Base-by-base conservation (phyloP, 495 filamentous ascomycete species). In the Daldinia concentrica region DNA sequence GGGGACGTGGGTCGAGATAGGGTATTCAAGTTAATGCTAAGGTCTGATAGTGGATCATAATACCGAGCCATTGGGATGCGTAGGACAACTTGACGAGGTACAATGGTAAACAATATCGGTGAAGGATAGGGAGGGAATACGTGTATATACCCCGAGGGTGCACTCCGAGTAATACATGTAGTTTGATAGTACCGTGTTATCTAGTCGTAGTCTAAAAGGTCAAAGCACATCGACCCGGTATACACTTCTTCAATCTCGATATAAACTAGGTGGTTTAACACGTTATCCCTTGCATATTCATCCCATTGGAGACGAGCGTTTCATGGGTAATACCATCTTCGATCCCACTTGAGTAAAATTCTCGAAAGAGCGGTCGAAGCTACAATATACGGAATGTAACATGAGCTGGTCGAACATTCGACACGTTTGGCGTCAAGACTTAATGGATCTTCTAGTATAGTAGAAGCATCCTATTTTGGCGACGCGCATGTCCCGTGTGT, bases 271-370 rank as follows among this genome's bases (percentile, higher is more conserved):
- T 48, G 43, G 43, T 24, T 48, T 3, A 22, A 48, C 43, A 24
- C 43, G 19, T 48, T 48, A 24, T 24, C 17, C 19, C 1, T 7
- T 48, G 19, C 17, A 11, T 48, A 11, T 48, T 48, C 19, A 4
- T 24, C 43, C 24, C 43, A 48, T 48, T 48, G 43, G 43, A 24
- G 43, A 24, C 3, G 19, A 3, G 6, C 8, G 22, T 48, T 48
- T 5, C 43, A 54, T 54, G 29, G 51, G 51, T 54, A 30, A 54
- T 48, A 48, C 43, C 43, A 48, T 48, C 43, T 48, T 48, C 17
- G 43, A 48, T 48, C 43, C 43, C 43, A 24, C 39, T 41, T 22
- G 43, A 48, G 19, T 48, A 48, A 19, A 48, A 48, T 48, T 48
- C 43, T 48, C 43, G 43, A 48, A 48, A 24, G 1, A 24, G 43